These are phyloP conservation scores for Scenedesmus sp. DNA, from an alignment of 163 green algal species.

Conservation along the genomic window DNA sequence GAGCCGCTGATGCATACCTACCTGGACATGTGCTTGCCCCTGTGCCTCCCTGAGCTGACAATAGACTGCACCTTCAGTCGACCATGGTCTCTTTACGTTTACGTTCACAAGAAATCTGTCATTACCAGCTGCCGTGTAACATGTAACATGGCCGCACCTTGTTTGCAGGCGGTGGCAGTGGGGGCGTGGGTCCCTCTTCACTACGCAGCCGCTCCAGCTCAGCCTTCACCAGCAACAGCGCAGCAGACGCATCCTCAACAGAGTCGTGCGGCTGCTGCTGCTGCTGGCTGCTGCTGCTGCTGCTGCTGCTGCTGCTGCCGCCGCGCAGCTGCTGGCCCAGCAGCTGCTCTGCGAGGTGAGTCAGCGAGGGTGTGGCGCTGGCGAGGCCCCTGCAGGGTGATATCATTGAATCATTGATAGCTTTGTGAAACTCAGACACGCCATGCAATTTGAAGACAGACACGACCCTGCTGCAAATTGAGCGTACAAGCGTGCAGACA, in stretches of 20 bases:
- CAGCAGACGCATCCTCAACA: constrained; percentile 39
- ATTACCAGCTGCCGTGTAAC: too few relatives aligned
- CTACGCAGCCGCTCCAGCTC: neutral
- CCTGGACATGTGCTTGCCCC: too few relatives aligned
- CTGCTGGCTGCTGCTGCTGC: neutral
- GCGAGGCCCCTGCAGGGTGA: neutral
- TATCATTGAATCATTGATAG: too few relatives aligned
- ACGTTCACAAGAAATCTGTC: too few relatives aligned
- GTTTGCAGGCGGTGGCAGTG: constrained; percentile 19
- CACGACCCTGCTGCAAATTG: too few relatives aligned
- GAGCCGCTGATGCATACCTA: too few relatives aligned
- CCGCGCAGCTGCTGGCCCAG: constrained; percentile 38
- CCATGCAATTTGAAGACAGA: too few relatives aligned
- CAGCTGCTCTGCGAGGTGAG: constrained; percentile 40
- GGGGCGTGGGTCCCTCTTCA: neutral
- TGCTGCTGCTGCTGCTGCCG: neutral
- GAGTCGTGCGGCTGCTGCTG: constrained; percentile 43
- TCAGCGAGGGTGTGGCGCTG: constrained; percentile 33
- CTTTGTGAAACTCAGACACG: too few relatives aligned
- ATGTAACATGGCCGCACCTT: constrained; percentile 22
- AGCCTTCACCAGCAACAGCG: constrained; percentile 10
- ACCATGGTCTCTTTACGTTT: too few relatives aligned
- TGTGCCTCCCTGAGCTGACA: too few relatives aligned
- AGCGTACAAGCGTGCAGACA: too few relatives aligned
- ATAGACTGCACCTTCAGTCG: too few relatives aligned